Base-by-base conservation (phyloP, 148 eudicot genomes). In the Limonium bicolor region DNA sequence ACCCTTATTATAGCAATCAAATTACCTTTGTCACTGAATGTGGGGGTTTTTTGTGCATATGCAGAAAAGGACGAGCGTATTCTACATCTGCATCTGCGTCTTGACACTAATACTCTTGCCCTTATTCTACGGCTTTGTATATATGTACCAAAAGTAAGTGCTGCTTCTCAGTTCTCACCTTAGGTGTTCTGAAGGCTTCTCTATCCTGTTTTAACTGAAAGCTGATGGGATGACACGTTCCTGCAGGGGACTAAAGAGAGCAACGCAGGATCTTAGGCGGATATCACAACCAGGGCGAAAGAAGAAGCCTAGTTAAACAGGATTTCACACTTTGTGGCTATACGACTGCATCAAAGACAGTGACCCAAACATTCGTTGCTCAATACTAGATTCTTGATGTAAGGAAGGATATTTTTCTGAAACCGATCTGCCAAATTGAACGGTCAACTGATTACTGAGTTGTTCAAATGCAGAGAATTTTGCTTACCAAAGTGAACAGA, bases 31-130 rank as follows among this genome's bases (percentile, higher is more conserved):
- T 22, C 29, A 8, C 0, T 22, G 7, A 7, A 11, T 22, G 14
- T 43, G 9, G n/a, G n/a, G n/a, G 25, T 20, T 39, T 39, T 57
- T 36, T 26, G 20, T 15, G 27, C 3, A 13, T 23, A 43, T 80
- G 72, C 94, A 86, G 96, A 78, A 77, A 62, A 82, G 66, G 28
- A 66, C 82, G 20, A 82, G 67, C 59, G 36, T 67, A 18, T 74
- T 82, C 50, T 86, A 76, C 63, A 53, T 86, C 51, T 63, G 65
- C 27, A 61, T 64, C 23, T 76, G 94, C 39, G 50, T 82, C 58
- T 55, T 87, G 64, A 65, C 63, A 12, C 49, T 87, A 63, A 60
- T 87, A 82, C 47, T 87, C 70, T 63, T 87, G 50, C 88, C 88
- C 19, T 17, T 87, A 33, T 82, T 87, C 60, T 87, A 87, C 43